A percentile compares a stretch with the other conserved stretches of the same genome.
Evolutionary conservation across 768 basidiomycete species (phyloP).

Genomic region (Naematelia aurantialba): DNA sequence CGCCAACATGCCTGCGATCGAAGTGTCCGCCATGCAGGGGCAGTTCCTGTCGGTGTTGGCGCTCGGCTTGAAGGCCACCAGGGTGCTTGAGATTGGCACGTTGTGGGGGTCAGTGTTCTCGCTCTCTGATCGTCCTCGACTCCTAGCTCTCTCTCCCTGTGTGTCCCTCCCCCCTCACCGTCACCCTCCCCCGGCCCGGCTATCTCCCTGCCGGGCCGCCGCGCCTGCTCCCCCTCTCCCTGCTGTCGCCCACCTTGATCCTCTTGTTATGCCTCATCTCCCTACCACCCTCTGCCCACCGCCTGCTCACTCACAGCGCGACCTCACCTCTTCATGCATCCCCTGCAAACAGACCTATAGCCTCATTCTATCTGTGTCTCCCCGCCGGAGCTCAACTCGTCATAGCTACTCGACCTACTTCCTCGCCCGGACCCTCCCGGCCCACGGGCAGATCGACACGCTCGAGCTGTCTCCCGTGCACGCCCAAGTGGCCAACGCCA

Average conservation of each 20-base stretch:
- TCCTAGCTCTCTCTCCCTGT: neutral
- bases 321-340: no score
- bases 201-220: no score
- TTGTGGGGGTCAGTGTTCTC: slow-evolving; percentile 58
- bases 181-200: no score
- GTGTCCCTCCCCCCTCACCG: no score
- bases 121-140: neutral
- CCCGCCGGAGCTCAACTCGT: neutral
- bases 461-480: slow-evolving; percentile 46
- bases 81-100: slow-evolving; percentile 64
- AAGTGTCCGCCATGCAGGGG: slow-evolving; percentile 33
- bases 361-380: no score
- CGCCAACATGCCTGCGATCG: slow-evolving; percentile 34
- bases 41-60: slow-evolving; percentile 59
- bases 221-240: no score
- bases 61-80: slow-evolving; percentile 57
- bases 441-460: slow-evolving; percentile 48
- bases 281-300: no score
- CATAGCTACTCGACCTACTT: slow-evolving; percentile 47
- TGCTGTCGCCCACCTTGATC: no score
- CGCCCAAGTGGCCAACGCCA: slow-evolving; percentile 58
- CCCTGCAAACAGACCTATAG: no score
- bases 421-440: slow-evolving; percentile 45
- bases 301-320: no score
- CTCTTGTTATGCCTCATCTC: no score